Conservation (phyloP, 2,329 filamentous ascomycete species). For the Arachnopeziza araneosa region DNA sequence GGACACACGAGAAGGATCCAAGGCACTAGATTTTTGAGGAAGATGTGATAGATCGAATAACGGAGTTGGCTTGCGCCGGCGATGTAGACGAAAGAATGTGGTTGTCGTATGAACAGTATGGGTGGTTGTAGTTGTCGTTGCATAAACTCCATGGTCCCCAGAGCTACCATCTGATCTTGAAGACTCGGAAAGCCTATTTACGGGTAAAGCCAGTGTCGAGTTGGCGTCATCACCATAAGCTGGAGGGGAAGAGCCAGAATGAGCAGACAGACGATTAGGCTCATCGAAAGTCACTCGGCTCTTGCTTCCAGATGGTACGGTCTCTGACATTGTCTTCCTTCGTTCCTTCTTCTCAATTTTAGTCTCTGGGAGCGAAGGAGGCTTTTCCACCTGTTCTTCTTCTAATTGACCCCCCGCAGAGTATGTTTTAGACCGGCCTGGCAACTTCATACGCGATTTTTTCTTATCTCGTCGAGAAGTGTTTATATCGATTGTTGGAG, state of each 20-base stretch:
- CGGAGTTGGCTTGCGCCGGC: slow-evolving; percentile 67
- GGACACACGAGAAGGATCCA: slow-evolving; percentile 36
- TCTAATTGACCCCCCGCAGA: slow-evolving; percentile 10
- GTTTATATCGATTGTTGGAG: slow-evolving; percentile 66
- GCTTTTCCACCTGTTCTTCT: slow-evolving; percentile 7
- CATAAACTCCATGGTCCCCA: slow-evolving; percentile 56
- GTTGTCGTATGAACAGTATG: slow-evolving; percentile 58
- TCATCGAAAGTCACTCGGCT: slow-evolving; percentile 57
- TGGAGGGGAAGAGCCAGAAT: slow-evolving; percentile 42
- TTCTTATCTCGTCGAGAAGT: slow-evolving; percentile 46
- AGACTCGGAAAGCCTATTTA: slow-evolving; percentile 72
- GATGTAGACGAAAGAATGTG: slow-evolving; percentile 75
- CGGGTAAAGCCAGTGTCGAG: slow-evolving; percentile 57
- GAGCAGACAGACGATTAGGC: slow-evolving; percentile 44
- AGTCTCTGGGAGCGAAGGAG: slow-evolving; percentile 13
- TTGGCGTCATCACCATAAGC: slow-evolving; percentile 57
- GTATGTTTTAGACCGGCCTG: slow-evolving; percentile 38
- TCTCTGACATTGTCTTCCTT: slow-evolving; percentile 36
- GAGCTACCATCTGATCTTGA: slow-evolving; percentile 85
- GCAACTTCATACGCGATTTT: slow-evolving; percentile 48
- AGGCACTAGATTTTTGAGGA: slow-evolving; percentile 62
- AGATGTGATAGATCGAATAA: slow-evolving; percentile 86
- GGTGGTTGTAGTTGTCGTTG: slow-evolving; percentile 54
- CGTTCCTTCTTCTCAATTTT: slow-evolving; percentile 36
- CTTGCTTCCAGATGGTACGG: slow-evolving; percentile 29